Conservation (phyloP, 164 flowering plant species). For the Vitis amurensis region DNA sequence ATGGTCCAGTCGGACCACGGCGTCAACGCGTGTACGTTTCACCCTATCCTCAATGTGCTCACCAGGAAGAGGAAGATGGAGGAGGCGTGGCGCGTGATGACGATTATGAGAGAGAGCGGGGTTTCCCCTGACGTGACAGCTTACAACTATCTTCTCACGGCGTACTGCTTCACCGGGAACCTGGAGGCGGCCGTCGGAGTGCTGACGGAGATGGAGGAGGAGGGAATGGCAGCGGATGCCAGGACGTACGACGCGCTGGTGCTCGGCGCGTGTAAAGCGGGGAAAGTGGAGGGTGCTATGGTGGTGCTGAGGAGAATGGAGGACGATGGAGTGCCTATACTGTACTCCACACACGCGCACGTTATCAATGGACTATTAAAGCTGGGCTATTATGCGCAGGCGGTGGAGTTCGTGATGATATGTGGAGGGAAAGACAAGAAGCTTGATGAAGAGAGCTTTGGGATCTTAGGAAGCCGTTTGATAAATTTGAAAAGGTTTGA, state of each 20-base stretch:
- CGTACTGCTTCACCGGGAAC: conserved; percentile 40
- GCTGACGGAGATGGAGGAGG: conserved; percentile 37
- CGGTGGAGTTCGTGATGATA: conserved; percentile 52
- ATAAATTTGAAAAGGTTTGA: conserved; percentile 28
- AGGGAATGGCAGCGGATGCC: conserved; percentile 41
- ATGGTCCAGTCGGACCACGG: conserved; percentile 33
- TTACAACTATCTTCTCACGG: conserved; percentile 46
- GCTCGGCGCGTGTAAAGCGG: conserved; percentile 56
- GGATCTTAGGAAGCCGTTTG: conserved; percentile 40
- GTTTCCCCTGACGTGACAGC: conserved; percentile 40
- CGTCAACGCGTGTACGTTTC: conserved; percentile 32
- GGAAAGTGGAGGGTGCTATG: conserved; percentile 55
- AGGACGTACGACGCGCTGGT: conserved; percentile 69
- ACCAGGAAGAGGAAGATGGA: conserved; percentile 32
- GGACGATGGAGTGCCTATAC: conserved; percentile 43
- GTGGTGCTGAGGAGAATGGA: conserved; percentile 53
- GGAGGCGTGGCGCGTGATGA: conserved; percentile 42
- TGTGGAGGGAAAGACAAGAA: conserved; percentile 36
- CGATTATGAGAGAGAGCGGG: conserved; percentile 31
- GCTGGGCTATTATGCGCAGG: conserved; percentile 40
- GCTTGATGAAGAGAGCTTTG: conserved; percentile 49
- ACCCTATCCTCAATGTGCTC: conserved; percentile 50
- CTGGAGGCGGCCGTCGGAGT: conserved; percentile 29
- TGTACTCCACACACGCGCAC: conserved; percentile 41
- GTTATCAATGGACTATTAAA: conserved; percentile 46